A percentile compares a stretch with the other conserved stretches of the same genome.
phyloP scores from a whole-genome alignment of 108 stramenopile species.

The Skeletonema potamos region DNA sequence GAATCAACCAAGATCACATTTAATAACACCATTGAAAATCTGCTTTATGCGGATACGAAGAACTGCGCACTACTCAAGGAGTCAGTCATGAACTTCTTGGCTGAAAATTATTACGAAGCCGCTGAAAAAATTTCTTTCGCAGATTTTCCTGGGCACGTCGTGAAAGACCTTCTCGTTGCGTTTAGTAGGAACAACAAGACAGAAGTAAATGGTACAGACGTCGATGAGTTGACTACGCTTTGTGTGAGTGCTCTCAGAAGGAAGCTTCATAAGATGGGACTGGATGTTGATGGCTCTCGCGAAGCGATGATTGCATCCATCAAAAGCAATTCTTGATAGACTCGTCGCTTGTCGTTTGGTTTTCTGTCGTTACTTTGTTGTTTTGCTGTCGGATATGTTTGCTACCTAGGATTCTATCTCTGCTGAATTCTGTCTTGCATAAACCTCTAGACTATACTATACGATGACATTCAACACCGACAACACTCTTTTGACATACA shows the following conservation, averaged over 20 bases:
- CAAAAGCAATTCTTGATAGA: background rate
- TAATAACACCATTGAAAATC: background rate
- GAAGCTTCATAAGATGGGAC: conserved; percentile 4
- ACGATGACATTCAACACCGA: no score
- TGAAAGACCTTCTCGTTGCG: background rate
- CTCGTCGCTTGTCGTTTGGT: background rate
- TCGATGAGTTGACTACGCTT: background rate
- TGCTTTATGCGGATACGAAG: conserved; percentile 2
- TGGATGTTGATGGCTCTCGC: conserved; percentile 12
- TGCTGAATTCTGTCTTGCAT: no score
- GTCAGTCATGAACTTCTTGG: conserved; percentile 16
- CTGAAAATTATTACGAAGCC: background rate
- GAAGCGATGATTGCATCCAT: background rate
- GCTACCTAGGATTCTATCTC: no score
- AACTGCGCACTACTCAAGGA: conserved; percentile 13
- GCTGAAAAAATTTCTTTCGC: background rate
- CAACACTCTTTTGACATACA: no score
- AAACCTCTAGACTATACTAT: no score
- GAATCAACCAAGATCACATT: background rate
- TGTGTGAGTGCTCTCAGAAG: background rate
- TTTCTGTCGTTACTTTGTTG: no score
- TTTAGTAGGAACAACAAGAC: background rate
- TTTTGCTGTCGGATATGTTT: no score
- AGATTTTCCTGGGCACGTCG: background rate
- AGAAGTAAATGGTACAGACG: background rate